phyloP scores from a whole-genome alignment of 2,329 filamentous ascomycete species.

The Chrysoporthe austroafricana region DNA sequence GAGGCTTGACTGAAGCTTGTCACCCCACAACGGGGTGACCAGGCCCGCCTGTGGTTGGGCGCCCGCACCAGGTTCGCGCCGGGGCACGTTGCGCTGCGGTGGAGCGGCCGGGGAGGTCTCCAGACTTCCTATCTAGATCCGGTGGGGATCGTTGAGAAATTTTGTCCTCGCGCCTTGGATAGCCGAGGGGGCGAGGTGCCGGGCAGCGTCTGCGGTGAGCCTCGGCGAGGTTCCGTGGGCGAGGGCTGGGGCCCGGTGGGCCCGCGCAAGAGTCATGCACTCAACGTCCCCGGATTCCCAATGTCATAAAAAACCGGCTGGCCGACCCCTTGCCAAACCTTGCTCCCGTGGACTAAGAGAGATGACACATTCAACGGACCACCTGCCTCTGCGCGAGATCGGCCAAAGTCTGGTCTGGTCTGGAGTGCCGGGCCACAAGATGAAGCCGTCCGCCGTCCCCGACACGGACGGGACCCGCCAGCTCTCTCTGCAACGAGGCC shows the following conservation, averaged over 20 bases:
- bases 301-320: not conserved
- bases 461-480: not conserved
- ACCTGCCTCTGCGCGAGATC: not conserved
- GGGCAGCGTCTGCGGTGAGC: not conserved
- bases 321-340: not conserved
- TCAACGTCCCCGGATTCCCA: conserved; percentile 1
- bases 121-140: conserved; percentile 4
- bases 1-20: conserved; percentile 4
- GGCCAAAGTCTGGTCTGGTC: not conserved
- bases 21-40: conserved; percentile 17
- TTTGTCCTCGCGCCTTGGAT: not conserved
- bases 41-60: conserved; percentile 10
- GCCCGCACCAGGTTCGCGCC: not conserved
- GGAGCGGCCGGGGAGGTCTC: conserved; percentile 11
- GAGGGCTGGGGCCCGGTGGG: not conserved
- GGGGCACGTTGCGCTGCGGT: conserved; percentile 18
- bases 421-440: not conserved
- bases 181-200: not conserved
- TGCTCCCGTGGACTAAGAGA: not conserved
- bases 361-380: not conserved
- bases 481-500: not conserved
- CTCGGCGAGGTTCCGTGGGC: not conserved
- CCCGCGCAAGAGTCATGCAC: not conserved
- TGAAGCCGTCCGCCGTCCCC: not conserved
- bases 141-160: conserved; percentile 9